Evolutionary conservation across 148 eudicot genomes (phyloP).

Genomic region (Silene uniflora): DNA sequence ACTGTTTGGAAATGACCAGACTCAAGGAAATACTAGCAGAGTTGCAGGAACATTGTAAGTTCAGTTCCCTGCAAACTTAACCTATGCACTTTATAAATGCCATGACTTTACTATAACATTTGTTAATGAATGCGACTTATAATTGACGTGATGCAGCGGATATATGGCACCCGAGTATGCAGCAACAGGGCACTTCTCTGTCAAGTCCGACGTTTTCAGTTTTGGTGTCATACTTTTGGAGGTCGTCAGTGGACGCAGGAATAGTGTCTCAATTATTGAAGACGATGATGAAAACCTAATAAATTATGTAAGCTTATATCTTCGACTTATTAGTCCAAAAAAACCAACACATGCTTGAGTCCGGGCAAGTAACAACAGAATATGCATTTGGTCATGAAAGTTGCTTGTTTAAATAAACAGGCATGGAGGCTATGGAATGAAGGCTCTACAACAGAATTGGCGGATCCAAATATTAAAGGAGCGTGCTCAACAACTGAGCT

Average conservation of each 20-base stretch:
- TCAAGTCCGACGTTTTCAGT: conserved; percentile 19
- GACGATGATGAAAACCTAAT: conserved; percentile 19
- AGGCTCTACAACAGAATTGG: conserved; percentile 1
- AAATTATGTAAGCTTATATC: conserved; percentile 15
- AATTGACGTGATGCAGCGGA: conserved; percentile 11
- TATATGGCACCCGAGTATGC: conserved; percentile 25
- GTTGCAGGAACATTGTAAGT: conserved; percentile 24
- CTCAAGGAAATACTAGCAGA: conserved; percentile 54
- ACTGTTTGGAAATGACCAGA: conserved; percentile 49
- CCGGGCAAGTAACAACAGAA: too few relatives aligned
- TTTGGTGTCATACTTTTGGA: conserved; percentile 25
- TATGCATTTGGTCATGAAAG: too few relatives aligned
- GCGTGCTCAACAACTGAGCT: background rate
- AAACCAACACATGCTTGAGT: too few relatives aligned
- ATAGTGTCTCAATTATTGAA: background rate
- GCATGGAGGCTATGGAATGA: conserved; percentile 26
- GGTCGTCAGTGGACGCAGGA: conserved; percentile 20
- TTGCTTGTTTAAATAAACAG: background rate
- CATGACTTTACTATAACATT: background rate
- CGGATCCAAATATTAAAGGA: conserved; percentile 13
- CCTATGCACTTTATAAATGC: too few relatives aligned
- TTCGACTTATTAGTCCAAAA: background rate
- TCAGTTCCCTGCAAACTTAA: too few relatives aligned
- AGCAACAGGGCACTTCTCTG: conserved; percentile 17
- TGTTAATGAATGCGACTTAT: background rate